Evolutionary conservation across 208 protist species (phyloP), one percentile per base, ranked within the genome.

Genomic region (Trypanosoma melophagium): DNA sequence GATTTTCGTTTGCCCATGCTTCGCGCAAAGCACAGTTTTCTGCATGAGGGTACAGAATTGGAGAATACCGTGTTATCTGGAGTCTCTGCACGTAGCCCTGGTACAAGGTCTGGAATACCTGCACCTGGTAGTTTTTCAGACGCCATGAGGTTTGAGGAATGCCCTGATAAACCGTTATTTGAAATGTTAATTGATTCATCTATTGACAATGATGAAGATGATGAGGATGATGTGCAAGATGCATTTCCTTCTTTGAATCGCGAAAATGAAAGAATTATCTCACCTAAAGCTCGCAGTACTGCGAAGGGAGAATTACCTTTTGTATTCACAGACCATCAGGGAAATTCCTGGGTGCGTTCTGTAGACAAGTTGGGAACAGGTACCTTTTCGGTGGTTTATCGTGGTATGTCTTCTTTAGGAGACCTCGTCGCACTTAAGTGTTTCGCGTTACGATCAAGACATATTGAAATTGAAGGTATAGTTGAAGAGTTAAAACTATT

Each of bases 371-470:
- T 93, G 14, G 86, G 83, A 42, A 61, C 50, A 24, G 86, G 86
- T 14, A 81, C 86, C 52, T 90, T 84, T 42, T 78, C 83, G 0
- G 74, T 74, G 7, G 86, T 93, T 2, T 90, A 89, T 64, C 84
- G 80, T 57, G 83, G 83, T 12, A 73, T 93, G 42, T 90, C 83
- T 10, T 57, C 68, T 50, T 69, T 74, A 19, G 86, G 86, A 31
- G 81, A 77, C 60, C 78, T 93, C 7, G 82, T 87, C 21, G 86
- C 86, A 25, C 75, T 93, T 35, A 93, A 93, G 69, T 93, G 83
- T 68, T 84, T 93, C 31, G 74, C 74, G 24, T 74, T 93, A 0
- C 62, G 77, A 14, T 60, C 81, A 7, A 74, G 79, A 22, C 74
- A 89, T 65, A 70, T 88, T 50, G 75, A 87, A 51, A 54, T 82